Evolutionary conservation across 139 green algal genomes (phyloP).

Genomic region (Micractinium conductrix): DNA sequence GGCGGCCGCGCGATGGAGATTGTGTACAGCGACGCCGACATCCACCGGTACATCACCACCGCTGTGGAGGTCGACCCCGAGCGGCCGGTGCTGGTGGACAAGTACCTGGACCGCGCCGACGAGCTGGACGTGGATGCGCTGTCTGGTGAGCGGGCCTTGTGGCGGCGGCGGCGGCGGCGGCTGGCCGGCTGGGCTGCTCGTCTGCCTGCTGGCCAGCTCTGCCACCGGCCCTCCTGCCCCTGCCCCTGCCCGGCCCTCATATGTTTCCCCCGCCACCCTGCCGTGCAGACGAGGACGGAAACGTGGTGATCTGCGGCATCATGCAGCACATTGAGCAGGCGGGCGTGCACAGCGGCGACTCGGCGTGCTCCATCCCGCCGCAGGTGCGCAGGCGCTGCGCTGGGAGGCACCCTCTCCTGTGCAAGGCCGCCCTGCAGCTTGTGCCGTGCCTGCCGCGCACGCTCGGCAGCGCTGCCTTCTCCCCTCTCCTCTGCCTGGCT

Average conservation of each 20-base stretch:
- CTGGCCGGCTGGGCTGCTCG: neutral
- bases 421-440: no score
- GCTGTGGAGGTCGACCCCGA: slow-evolving; percentile 91
- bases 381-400: no score
- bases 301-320: slow-evolving; percentile 97
- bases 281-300: slow-evolving; percentile 77
- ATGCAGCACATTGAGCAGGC: slow-evolving; percentile 99
- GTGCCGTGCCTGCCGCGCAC: no score
- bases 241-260: slow-evolving; percentile 40
- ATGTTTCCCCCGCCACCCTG: neutral
- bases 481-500: no score
- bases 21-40: slow-evolving; percentile 88
- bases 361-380: slow-evolving; percentile 93
- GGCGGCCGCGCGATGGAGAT: slow-evolving; percentile 99
- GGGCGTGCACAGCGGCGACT: slow-evolving; percentile 97
- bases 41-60: slow-evolving; percentile 78
- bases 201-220: neutral
- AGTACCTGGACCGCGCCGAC: slow-evolving; percentile 91
- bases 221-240: neutral
- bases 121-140: slow-evolving; percentile 98
- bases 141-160: slow-evolving; percentile 36
- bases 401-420: no score
- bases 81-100: slow-evolving; percentile 96
- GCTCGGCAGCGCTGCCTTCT: no score
- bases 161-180: no score